These are phyloP conservation scores for Hypsizygus marmoreus DNA, from an alignment of 768 basidiomycete genomes.

Conservation along the genomic window DNA sequence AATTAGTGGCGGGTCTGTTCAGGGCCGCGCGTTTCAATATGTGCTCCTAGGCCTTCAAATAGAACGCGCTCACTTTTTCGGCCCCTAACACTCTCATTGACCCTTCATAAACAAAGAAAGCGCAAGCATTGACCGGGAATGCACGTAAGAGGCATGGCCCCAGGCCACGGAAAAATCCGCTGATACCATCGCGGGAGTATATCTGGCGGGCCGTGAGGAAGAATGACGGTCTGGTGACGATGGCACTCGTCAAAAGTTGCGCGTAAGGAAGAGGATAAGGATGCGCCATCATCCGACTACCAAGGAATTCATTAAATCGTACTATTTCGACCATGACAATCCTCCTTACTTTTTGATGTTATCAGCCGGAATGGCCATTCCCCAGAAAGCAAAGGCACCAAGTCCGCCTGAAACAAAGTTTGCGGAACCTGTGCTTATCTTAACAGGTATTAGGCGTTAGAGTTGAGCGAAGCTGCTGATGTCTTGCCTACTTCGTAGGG, in stretches of 20 bases:
- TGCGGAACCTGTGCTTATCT: constrained; percentile 63
- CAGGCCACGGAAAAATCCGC: constrained; percentile 67
- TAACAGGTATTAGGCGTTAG: constrained; percentile 4
- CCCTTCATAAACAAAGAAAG: constrained; percentile 78
- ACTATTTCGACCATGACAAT: constrained; percentile 3
- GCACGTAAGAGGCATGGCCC: constrained; percentile 70
- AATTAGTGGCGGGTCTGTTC: constrained; percentile 46
- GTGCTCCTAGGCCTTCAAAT: constrained; percentile 4
- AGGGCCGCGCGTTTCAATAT: constrained; percentile 15
- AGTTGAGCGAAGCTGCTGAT: not conserved
- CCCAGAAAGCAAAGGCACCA: constrained; percentile 66
- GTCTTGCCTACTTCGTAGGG: constrained; percentile 52
- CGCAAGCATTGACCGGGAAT: constrained; percentile 79
- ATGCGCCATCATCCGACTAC: constrained; percentile 66
- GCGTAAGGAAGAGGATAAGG: constrained; percentile 50
- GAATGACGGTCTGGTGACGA: constrained; percentile 47
- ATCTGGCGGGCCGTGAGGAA: constrained; percentile 52
- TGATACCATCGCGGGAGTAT: constrained; percentile 49
- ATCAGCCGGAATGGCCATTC: constrained; percentile 72
- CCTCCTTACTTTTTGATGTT: constrained; percentile 76
- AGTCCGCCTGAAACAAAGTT: constrained; percentile 70
- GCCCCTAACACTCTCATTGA: constrained; percentile 66
- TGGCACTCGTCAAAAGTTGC: constrained; percentile 23
- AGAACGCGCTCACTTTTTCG: constrained; percentile 52
- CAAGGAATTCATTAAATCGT: constrained; percentile 13